Percentiles rank a stretch among this genome's conserved stretches.
Evolutionary conservation across 768 basidiomycete genomes (phyloP).

Genomic region (Kwoniella sp.): DNA sequence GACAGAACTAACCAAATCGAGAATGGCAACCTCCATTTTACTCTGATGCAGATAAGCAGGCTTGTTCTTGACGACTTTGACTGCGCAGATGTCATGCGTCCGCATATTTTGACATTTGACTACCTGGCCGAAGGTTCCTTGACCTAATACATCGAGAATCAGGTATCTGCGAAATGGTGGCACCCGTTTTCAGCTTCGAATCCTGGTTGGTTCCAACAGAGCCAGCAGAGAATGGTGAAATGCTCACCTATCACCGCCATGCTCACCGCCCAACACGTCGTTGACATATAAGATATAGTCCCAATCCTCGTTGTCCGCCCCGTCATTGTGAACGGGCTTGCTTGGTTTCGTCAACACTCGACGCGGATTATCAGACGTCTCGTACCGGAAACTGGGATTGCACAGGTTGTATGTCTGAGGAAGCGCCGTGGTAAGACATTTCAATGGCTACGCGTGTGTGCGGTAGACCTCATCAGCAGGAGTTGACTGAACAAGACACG

Average conservation of each 20-base stretch:
- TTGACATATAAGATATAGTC: constrained; percentile 99
- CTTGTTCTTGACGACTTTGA: constrained; percentile 99
- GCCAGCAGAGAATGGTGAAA: neutral
- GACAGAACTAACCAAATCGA: constrained; percentile 80
- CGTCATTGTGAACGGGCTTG: constrained; percentile 93
- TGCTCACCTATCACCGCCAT: constrained; percentile 80
- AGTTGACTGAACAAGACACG: constrained; percentile 35
- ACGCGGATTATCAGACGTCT: constrained; percentile 89
- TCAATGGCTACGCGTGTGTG: constrained; percentile 60
- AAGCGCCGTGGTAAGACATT: constrained; percentile 79
- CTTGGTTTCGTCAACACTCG: constrained; percentile 97
- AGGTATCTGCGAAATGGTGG: constrained; percentile 68
- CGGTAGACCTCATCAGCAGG: neutral
- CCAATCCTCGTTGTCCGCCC: constrained; percentile 97
- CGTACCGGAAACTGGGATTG: constrained; percentile 93
- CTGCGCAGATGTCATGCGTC: constrained; percentile 96
- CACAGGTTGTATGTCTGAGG: constrained; percentile 90
- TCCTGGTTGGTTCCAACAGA: neutral
- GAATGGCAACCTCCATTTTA: constrained; percentile 99
- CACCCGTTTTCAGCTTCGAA: constrained; percentile 18
- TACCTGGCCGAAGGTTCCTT: constrained; percentile 98
- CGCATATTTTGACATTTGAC: constrained; percentile 99
- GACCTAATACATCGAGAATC: constrained; percentile 95
- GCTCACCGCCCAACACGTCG: constrained; percentile 91
- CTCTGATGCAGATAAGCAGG: constrained; percentile 99